phyloP scores from a whole-genome alignment of 306 rosid species.

The Lathyrus tuberosus region DNA sequence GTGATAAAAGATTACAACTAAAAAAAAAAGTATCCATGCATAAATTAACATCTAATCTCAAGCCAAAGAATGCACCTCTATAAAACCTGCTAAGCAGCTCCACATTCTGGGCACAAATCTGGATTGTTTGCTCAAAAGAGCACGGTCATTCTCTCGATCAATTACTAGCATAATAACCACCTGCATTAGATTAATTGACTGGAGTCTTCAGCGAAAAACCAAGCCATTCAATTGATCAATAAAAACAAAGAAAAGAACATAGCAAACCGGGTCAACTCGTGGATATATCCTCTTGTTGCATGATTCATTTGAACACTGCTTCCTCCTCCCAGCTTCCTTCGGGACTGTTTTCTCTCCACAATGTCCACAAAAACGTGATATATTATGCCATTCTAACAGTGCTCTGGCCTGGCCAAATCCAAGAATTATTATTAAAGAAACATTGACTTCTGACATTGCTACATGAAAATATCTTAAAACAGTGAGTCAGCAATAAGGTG shows the following conservation, averaged over 20 bases:
- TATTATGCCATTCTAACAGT: slow-evolving; percentile 82
- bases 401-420: slow-evolving; percentile 78
- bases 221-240: slow-evolving; percentile 27
- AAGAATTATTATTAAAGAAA: slow-evolving; percentile 29
- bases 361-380: slow-evolving; percentile 77
- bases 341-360: slow-evolving; percentile 85
- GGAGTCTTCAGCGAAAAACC: slow-evolving; percentile 24
- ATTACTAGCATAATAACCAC: slow-evolving; percentile 93
- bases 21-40: slow-evolving; percentile 26
- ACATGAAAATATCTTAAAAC: neutral
- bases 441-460: neutral
- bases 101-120: slow-evolving; percentile 90
- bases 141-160: slow-evolving; percentile 77
- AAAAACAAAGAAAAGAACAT: slow-evolving; percentile 26
- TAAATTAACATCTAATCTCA: slow-evolving; percentile 18
- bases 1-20: slow-evolving; percentile 1
- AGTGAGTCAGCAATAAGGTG: neutral
- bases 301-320: slow-evolving; percentile 72
- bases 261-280: slow-evolving; percentile 81
- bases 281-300: slow-evolving; percentile 81
- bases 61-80: slow-evolving; percentile 62
- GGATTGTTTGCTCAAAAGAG: slow-evolving; percentile 71
- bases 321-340: slow-evolving; percentile 81
- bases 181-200: slow-evolving; percentile 48
- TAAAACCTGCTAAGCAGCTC: slow-evolving; percentile 95